phyloP scores from a whole-genome alignment of 805 yeast species.

The Ogataea haglerorum region DNA sequence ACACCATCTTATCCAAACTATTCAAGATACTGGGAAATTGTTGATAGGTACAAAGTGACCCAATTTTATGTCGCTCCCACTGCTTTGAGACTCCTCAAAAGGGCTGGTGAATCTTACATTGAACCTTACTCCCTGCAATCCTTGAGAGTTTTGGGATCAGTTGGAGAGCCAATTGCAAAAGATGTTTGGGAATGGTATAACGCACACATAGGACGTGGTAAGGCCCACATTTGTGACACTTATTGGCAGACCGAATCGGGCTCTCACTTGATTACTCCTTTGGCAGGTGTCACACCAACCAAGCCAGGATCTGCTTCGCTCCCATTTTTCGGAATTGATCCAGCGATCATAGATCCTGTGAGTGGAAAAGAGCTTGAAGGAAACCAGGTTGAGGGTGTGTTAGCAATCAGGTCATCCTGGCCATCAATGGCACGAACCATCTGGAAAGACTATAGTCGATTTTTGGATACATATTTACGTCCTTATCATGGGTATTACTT shows the following conservation, averaged over 20 bases:
- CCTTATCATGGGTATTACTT: conserved; percentile 82
- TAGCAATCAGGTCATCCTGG: conserved; percentile 72
- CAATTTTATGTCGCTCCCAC: conserved; percentile 87
- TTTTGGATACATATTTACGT: conserved; percentile 74
- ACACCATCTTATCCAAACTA: conserved; percentile 83
- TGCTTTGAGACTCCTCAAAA: conserved; percentile 70
- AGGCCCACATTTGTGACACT: conserved; percentile 75
- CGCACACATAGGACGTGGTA: conserved; percentile 64
- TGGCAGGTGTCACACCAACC: conserved; percentile 74
- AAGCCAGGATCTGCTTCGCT: conserved; percentile 85
- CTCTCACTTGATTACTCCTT: conserved; percentile 71
- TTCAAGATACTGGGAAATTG: conserved; percentile 78
- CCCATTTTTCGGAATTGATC: conserved; percentile 80
- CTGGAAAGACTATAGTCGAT: conserved; percentile 72
- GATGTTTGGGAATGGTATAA: conserved; percentile 88
- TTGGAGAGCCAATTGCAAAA: conserved; percentile 83
- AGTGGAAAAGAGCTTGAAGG: conserved; percentile 66
- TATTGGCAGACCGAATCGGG: conserved; percentile 92
- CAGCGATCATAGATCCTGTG: conserved; percentile 71
- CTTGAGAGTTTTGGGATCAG: conserved; percentile 72
- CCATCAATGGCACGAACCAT: conserved; percentile 84
- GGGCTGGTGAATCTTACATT: conserved; percentile 66
- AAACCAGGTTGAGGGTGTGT: conserved; percentile 75
- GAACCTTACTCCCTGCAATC: conserved; percentile 60
- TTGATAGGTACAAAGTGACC: conserved; percentile 65